A percentile compares a stretch with the other conserved stretches of the same genome.
Evolutionary conservation across 129 eudicot species (phyloP).

Genomic region (Gnaphalium uliginosum): DNA sequence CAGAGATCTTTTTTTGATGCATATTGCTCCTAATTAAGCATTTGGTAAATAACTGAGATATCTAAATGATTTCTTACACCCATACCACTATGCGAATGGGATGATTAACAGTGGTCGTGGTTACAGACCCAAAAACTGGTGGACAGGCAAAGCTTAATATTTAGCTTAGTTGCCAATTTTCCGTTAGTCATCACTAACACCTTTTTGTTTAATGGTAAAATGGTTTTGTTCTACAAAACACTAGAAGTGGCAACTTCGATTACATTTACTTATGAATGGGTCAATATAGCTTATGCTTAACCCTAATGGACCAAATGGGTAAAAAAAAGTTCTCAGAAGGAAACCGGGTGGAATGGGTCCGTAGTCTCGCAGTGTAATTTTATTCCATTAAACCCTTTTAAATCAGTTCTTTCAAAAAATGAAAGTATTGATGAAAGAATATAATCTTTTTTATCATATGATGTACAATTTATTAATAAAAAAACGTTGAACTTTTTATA

Average conservation of each 20-base stretch:
- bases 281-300: not conserved
- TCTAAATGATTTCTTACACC: conserved; percentile 9
- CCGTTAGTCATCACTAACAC: not conserved
- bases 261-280: not conserved
- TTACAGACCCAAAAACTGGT: not conserved
- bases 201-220: not conserved
- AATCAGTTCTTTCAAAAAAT: not conserved
- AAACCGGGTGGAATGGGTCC: not conserved
- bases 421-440: not conserved
- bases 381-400: not conserved
- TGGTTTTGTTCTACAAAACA: not conserved
- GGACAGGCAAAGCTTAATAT: conserved; percentile 8
- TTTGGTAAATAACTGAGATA: conserved; percentile 21
- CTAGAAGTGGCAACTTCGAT: not conserved
- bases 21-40: conserved; percentile 40
- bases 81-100: not conserved
- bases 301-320: not conserved
- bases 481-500: not conserved
- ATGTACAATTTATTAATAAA: not conserved
- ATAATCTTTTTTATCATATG: not conserved
- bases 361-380: not conserved
- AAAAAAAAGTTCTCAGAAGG: not conserved
- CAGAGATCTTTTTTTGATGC: conserved; percentile 58
- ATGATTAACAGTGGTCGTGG: not conserved
- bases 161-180: not conserved